Base-by-base conservation (phyloP, 371 early-diverging fungal genomes). In the Rozella allomycis region DNA sequence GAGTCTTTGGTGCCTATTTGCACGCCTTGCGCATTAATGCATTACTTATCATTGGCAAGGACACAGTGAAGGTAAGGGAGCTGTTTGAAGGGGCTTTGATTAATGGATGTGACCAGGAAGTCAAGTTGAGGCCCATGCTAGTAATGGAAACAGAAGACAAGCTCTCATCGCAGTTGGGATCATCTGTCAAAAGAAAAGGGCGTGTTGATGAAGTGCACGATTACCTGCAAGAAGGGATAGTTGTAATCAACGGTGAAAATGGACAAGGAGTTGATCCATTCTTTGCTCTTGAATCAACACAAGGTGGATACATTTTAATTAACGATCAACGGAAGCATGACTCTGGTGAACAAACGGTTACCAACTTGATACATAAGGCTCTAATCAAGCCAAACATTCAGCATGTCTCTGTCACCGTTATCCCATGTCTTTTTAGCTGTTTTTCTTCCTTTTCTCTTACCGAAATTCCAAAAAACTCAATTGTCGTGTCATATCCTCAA, bases 141-240 rank as follows among this genome's bases (percentile, higher is more conserved):
- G 29, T 28, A 9, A 28, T 28, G 29, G 29, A 28, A 16, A 28
- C 29, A 9, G 29, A 9, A 16, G 29, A 28, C 16, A 28, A 28
- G 29, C 13, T 28, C 13, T 28, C 29, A 14, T 9, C 9, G 8
- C 7, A 9, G 8, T 9, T 28, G 29, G 6, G 7, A 14, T 28
- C 9, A 28, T 14, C 16, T 9, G 7, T 28, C 7, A 14, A 14
- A 28, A 7, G 29, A 6, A 28, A 28, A 14, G 29, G 29, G 29
- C 8, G 13, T 28, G 8, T 9, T 7, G 13, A 28, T 28, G 29
- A 28, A 14, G 9, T 6, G 13, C 29, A 28, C 13, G 29, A 28
- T 14, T 28, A 14, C 9, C 13, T 28, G 16, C 7, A 28, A 7
- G 29, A 28, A 28, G 29, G 29, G 6, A 6, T 28, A 14, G 29